These are phyloP conservation scores for Physaria fendleri DNA, from an alignment of 345 rosid genomes.

Conservation along the genomic window DNA sequence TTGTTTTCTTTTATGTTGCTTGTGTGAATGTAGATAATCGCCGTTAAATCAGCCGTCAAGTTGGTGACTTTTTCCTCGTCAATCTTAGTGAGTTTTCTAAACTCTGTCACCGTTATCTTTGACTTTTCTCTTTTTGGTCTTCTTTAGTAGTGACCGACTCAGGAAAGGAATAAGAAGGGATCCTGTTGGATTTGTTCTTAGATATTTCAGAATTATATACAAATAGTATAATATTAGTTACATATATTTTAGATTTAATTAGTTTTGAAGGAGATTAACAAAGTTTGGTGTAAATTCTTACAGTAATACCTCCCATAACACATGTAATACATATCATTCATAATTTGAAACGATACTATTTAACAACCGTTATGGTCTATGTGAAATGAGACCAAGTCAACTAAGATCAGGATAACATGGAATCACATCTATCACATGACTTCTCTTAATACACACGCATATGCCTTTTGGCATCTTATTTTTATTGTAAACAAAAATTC, in stretches of 20 bases:
- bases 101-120: conserved; percentile 16
- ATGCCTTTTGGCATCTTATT: conserved; percentile 6
- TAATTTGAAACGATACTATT: neutral
- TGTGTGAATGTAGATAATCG: conserved; percentile 23
- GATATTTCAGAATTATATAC: neutral
- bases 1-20: no score
- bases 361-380: neutral
- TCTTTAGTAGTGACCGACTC: neutral
- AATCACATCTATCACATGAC: conserved; percentile 28
- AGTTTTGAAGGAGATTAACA: neutral
- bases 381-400: conserved; percentile 12
- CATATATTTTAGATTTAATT: neutral
- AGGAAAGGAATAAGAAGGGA: neutral
- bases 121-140: conserved; percentile 17
- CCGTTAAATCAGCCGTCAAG: conserved; percentile 34
- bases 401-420: conserved; percentile 34
- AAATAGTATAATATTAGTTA: neutral
- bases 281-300: neutral
- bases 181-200: neutral
- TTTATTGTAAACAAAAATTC: neutral
- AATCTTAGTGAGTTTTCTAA: conserved; percentile 5
- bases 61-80: conserved; percentile 27
- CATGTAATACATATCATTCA: neutral
- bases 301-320: no score
- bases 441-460: conserved; percentile 16